Base-by-base conservation (phyloP, 1,284 basidiomycete species). In the Clitocybe nebularis region DNA sequence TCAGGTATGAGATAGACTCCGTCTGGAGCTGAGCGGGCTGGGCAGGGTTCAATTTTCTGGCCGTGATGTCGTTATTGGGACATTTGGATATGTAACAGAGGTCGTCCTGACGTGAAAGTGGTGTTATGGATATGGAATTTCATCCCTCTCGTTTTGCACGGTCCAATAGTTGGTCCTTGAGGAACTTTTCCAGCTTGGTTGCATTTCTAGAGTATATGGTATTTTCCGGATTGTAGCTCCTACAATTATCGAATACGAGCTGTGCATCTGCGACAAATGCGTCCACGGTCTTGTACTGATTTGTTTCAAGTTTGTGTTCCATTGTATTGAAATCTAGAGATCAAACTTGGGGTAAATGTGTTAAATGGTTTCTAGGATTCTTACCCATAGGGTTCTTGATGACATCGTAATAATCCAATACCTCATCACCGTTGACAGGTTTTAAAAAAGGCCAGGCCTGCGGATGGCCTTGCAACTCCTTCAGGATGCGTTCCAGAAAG, bases 351-450 rank as follows among this genome's bases (percentile, higher is more conserved):
- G 35, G 52, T 36, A 13, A 22, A 43, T 19, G 32, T 26, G 32
- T 39, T 16, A 14, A 36, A 32, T 36, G 10, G 25, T 30, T 25
- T 16, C n/a, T 11, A 36, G 35, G 19, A 19, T n/a, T 24, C 46
- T 17, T 53, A 93, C 93, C 94, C 94, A 99, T 98, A 0, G 95
- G 95, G 43, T 86, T 72, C 56, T 84, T 88, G 62, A 98, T 88
- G 39, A 93, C 84, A 13, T 90, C 82, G 62, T 93, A 92, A 61
- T 99, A 99, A 61, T 97, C 95, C 3, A 76, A 61, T 2, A 96
- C 95, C 48, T 96, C 91, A 13, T 84, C 81, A 1, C 63, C 70
- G 57, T 89, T 87, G 39, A 99, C 94, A 9, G 93, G 92, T 28
- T 74, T 62, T 14, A 75, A 68, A 67, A 96, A 96, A 2, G 95